Base-by-base conservation (phyloP, 2,329 filamentous ascomycete species). In the Plectosphaerella sp. region DNA sequence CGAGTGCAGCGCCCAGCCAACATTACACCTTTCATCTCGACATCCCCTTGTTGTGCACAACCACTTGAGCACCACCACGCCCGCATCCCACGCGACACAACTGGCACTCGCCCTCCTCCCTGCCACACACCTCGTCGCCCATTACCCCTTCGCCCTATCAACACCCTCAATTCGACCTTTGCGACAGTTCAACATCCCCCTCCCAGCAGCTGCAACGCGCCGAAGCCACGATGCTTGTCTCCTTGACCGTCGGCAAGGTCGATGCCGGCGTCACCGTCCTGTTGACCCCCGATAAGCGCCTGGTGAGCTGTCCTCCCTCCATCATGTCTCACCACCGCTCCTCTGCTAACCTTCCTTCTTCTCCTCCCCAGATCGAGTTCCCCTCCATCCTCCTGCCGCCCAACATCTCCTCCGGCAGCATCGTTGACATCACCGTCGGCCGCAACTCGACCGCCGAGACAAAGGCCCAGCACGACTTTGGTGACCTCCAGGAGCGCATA, bases 231-330 rank as follows among this genome's bases (percentile, higher is more conserved):
- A 97, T 99, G 94, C 82, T 97, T 66, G 90, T 99, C 73, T 97
- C 94, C 60, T 82, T 99, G 68, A 97, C 93, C 48, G 94, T 99
- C 72, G 94, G 94, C 78, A 99, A 99, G 78, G 94, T 99, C 73
- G 94, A 99, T 73, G 94, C 94, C 64, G 94, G 94, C 73, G 93
- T 99, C 67, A 96, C 94, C 48, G 94, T 99, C 57, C 86, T 99
- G 51, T 77, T 99, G 66, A 99, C 94, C 47, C 89, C 96, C 67
- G 94, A 99, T 72, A 97, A 97, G 74, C 87, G 94, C 67, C 81
- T 99, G 64, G 93, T 97, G 83, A 65, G 86, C 71, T 55, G 22
- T 22, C 22, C 5, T 45, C 55, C 28, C 11, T 20, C n/a, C 15
- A 43, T 33, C 4, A 43, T 43, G 41, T 43, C 41, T 43, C 41